Evolutionary conservation across 2,329 filamentous ascomycete species (phyloP).

Genomic region (Pseudocercospora fijiensis): DNA sequence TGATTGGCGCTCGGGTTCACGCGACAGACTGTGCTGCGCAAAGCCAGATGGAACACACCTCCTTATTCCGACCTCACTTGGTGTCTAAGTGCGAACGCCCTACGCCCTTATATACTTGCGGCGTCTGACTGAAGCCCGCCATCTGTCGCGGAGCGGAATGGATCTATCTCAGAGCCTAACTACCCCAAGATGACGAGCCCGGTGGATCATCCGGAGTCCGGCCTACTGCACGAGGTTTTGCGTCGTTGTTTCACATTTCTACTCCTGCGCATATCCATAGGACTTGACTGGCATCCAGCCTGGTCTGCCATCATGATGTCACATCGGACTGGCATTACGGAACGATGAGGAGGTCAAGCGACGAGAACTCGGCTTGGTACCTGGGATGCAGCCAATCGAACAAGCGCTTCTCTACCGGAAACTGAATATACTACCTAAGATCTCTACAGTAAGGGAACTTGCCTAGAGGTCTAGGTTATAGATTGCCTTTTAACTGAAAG

Average conservation of each 20-base stretch:
- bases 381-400: no score
- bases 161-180: not conserved
- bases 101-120: not conserved
- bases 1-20: not conserved
- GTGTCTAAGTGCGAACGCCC: not conserved
- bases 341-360: not conserved
- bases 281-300: not conserved
- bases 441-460: no score
- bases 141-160: not conserved
- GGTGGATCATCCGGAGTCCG: not conserved
- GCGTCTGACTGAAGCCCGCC: not conserved
- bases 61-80: slow-evolving; percentile 5
- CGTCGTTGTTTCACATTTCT: not conserved
- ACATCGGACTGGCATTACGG: not conserved
- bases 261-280: not conserved
- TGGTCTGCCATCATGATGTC: not conserved
- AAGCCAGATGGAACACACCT: not conserved
- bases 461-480: no score
- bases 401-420: no score
- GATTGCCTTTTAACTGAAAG: no score
- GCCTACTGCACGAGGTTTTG: not conserved
- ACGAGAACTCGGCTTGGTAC: not conserved
- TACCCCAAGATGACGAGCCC: not conserved
- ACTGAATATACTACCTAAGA: no score
- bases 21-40: not conserved